Conservation (phyloP, 2,329 filamentous ascomycete genomes). For the Fusarium euwallaceae region DNA sequence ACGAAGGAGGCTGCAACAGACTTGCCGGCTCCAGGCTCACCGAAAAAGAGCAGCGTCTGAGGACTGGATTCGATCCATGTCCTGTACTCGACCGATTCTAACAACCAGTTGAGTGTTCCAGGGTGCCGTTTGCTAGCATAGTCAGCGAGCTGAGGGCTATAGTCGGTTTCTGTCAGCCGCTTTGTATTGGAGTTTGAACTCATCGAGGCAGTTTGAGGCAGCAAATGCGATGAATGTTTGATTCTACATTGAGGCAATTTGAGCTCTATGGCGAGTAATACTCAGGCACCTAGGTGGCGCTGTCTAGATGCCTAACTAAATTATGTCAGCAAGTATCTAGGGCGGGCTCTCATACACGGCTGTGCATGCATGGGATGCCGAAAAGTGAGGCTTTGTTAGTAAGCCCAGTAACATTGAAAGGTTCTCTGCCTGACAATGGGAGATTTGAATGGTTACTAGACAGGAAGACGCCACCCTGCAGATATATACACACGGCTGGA, state of each 20-base stretch:
- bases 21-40: background rate
- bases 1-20: background rate
- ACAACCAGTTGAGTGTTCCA: background rate
- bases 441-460: no score
- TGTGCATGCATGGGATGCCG: no score
- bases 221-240: background rate
- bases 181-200: background rate
- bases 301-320: background rate
- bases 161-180: background rate
- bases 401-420: no score
- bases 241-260: background rate
- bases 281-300: background rate
- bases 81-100: background rate
- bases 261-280: background rate
- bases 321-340: background rate
- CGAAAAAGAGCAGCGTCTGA: background rate
- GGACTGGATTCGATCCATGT: background rate
- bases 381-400: no score
- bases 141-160: background rate
- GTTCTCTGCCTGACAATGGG: no score
- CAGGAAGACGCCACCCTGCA: no score
- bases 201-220: background rate
- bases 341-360: background rate
- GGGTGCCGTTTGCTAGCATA: background rate
- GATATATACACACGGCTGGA: no score